Conservation (phyloP, 2,329 filamentous ascomycete species). For the Domatiomyces globalis region DNA sequence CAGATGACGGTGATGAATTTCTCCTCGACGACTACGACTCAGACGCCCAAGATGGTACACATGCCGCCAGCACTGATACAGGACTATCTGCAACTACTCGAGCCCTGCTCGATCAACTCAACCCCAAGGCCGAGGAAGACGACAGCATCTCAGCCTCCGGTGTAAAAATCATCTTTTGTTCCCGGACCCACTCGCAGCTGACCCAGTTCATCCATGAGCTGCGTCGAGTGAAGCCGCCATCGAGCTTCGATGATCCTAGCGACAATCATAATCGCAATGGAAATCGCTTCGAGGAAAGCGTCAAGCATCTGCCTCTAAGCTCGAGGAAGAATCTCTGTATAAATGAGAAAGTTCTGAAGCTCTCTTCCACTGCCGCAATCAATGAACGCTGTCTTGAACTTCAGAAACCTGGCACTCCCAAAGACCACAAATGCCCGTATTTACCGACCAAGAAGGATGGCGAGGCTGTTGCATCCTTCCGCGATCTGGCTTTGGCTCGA, state of each 20-base stretch:
- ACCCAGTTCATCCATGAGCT: slow-evolving; percentile 78
- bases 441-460: slow-evolving; percentile 66
- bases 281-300: slow-evolving; percentile 17
- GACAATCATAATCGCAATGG: slow-evolving; percentile 9
- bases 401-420: slow-evolving; percentile 53
- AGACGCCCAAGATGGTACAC: slow-evolving; percentile 36
- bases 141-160: slow-evolving; percentile 39
- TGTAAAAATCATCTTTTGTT: slow-evolving; percentile 82
- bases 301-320: slow-evolving; percentile 72
- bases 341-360: slow-evolving; percentile 61
- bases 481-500: slow-evolving; percentile 68
- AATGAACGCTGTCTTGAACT: slow-evolving; percentile 88
- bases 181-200: slow-evolving; percentile 81
- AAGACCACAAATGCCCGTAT: slow-evolving; percentile 58
- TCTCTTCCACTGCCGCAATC: slow-evolving; percentile 62
- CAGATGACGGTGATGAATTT: slow-evolving; percentile 51
- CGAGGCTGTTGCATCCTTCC: slow-evolving; percentile 59
- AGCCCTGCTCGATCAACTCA: slow-evolving; percentile 54
- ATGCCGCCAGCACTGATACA: slow-evolving; percentile 20
- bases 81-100: slow-evolving; percentile 62
- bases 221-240: slow-evolving; percentile 60
- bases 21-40: slow-evolving; percentile 62
- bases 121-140: slow-evolving; percentile 32
- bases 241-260: slow-evolving; percentile 33
- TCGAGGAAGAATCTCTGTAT: slow-evolving; percentile 84